A percentile compares a stretch with the other conserved stretches of the same genome.
These are phyloP conservation scores for Neonectria coccinea DNA, from an alignment of 2,329 filamentous ascomycete genomes.

Conservation along the genomic window DNA sequence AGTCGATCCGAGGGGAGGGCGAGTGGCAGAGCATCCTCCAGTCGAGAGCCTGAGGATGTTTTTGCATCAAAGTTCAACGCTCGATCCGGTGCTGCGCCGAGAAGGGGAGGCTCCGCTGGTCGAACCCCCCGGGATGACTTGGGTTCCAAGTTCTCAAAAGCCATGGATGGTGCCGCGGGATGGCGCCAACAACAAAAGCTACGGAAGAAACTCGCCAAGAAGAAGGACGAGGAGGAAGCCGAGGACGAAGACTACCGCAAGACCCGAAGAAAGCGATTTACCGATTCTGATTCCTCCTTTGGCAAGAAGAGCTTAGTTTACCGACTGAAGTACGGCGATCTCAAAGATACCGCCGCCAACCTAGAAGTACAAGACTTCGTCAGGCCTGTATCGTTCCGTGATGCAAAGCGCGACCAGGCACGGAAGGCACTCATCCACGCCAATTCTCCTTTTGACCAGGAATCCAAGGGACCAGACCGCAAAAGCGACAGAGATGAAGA, in stretches of 20 bases:
- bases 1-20: neutral
- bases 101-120: conserved; percentile 6
- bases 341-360: conserved; percentile 45
- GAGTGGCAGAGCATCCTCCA: conserved; percentile 5
- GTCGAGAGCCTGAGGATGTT: conserved; percentile 31
- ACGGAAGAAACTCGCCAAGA: conserved; percentile 64
- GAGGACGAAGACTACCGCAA: conserved; percentile 52
- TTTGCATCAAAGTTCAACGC: conserved; percentile 41
- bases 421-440: neutral
- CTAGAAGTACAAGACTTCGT: conserved; percentile 45
- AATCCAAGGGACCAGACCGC: neutral
- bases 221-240: conserved; percentile 53
- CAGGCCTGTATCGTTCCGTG: conserved; percentile 38
- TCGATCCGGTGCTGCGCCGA: neutral
- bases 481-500: neutral
- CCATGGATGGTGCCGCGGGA: conserved; percentile 46
- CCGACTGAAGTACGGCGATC: conserved; percentile 60
- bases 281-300: conserved; percentile 61
- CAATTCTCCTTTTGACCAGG: neutral
- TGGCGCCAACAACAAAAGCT: conserved; percentile 56
- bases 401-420: conserved; percentile 20
- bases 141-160: conserved; percentile 43
- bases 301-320: conserved; percentile 69
- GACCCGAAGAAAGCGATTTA: conserved; percentile 64
- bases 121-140: conserved; percentile 33